Base-by-base conservation (phyloP, 1,284 basidiomycete species). In the Naganishia sp. region DNA sequence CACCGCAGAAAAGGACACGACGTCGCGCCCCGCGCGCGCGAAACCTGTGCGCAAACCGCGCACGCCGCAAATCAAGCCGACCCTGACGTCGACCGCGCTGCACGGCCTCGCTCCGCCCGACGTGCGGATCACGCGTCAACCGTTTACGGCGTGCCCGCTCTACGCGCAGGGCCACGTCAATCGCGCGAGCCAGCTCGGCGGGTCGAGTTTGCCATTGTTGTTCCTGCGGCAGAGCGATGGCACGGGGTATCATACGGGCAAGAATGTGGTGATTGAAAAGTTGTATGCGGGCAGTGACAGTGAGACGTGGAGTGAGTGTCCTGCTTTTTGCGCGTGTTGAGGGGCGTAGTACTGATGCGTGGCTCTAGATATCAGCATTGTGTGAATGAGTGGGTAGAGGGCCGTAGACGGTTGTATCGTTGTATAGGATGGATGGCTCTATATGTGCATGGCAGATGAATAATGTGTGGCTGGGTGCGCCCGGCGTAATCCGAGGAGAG, bases 231-330 rank as follows among this genome's bases (percentile, higher is more conserved):
- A 65, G 35, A 69, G 68, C 42, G 68, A 69, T 45, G 65, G 65
- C n/a, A 69, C 68, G n/a, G 68, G 68, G 41, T 69, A 66, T 50
- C 68, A 69, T 50, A 66, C 68, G 25, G 63, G 68, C 9, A 69
- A 69, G 61, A 69, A 69, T 49, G 49, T 69, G 25, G 60, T 64
- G 28, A 62, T 69, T 25, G 51, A 67, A 21, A 69, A 61, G 58
- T 46, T 63, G 23, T 62, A 63, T 46, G 50, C 52, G 1, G 66
- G 47, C 4, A 64, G 52, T 39, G 66, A 64, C 25, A 55, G 52
- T 21, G 60, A 58, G 49, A 49, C 50, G 42, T 67, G 66, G 66
- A 54, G 66, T 67, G 23, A 64, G 66, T 67, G 9, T 43, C 31
- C 39, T 35, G 39, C 21, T 41, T 43, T 50, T 46, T 49, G 32